Evolutionary conservation across 805 yeast genomes (phyloP).

Genomic region (Lipomyces kockii): DNA sequence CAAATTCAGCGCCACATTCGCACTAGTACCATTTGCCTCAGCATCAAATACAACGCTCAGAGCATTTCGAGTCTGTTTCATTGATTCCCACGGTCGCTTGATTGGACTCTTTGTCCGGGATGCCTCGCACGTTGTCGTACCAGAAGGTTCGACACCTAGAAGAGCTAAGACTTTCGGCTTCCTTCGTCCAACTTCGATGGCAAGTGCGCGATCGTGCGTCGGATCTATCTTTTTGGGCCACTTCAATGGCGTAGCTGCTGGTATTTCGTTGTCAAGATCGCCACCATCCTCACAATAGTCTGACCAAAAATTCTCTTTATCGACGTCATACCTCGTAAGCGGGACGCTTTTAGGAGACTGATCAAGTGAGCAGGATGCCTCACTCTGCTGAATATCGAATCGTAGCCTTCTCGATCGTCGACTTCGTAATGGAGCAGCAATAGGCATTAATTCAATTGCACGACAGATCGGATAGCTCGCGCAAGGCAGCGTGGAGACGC

Average conservation of each 20-base stretch:
- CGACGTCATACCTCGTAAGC: background rate
- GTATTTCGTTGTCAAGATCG: background rate
- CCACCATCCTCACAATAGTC: background rate
- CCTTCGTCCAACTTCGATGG: slow-evolving; percentile 5
- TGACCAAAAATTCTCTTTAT: background rate
- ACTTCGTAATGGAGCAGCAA: background rate
- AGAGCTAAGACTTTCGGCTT: slow-evolving; percentile 16
- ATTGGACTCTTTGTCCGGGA: background rate
- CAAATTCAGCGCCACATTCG: slow-evolving; percentile 12
- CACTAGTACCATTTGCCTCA: background rate
- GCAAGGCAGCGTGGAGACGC: slow-evolving; percentile 19
- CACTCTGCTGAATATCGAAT: background rate
- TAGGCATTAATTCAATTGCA: slow-evolving; percentile 13
- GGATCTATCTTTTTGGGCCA: background rate
- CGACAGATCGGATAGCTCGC: slow-evolving; percentile 19
- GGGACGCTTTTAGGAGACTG: background rate
- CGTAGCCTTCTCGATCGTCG: background rate
- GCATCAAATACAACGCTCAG: background rate
- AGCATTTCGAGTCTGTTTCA: background rate
- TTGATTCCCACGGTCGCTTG: background rate
- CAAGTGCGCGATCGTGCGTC: slow-evolving; percentile 5
- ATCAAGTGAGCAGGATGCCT: background rate
- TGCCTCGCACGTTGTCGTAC: background rate
- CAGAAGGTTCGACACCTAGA: slow-evolving; percentile 5
- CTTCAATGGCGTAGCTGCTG: background rate